Conservation (phyloP, 106 monocot species). For the Ottelia alismoides region DNA sequence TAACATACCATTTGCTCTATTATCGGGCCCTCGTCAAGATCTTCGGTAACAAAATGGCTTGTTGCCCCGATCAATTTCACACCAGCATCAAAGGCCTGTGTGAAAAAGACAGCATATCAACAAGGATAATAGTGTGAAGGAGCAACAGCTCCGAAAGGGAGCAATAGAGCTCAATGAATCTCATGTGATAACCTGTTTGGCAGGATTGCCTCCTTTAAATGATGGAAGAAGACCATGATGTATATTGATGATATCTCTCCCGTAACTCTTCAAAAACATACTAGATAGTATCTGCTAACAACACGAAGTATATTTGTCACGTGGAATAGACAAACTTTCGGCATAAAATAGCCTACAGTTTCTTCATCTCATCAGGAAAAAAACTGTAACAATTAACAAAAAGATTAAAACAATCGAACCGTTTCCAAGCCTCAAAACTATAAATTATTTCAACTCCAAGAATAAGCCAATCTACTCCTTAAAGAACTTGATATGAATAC, state of each 20-base stretch:
- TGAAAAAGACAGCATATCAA: too few relatives aligned
- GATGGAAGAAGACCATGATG: constrained; percentile 95
- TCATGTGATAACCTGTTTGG: constrained; percentile 44
- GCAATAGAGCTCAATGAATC: background rate
- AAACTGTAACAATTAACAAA: too few relatives aligned
- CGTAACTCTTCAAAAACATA: constrained; percentile 52
- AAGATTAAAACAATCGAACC: too few relatives aligned
- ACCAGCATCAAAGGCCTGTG: too few relatives aligned
- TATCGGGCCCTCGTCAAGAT: constrained; percentile 77
- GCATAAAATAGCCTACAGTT: too few relatives aligned
- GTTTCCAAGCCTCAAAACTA: too few relatives aligned
- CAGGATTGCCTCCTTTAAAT: constrained; percentile 74
- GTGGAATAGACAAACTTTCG: too few relatives aligned
- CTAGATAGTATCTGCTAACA: constrained; percentile 55
- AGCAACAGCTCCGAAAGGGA: background rate
- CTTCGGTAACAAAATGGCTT: constrained; percentile 72
- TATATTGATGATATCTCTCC: constrained; percentile 79
- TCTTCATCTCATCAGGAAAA: too few relatives aligned
- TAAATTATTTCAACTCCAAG: too few relatives aligned
- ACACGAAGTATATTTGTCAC: too few relatives aligned
- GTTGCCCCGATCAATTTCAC: constrained; percentile 86
- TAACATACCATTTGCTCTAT: constrained; percentile 97
- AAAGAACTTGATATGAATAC: too few relatives aligned
- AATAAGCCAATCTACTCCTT: too few relatives aligned
- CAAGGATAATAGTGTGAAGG: background rate